These are phyloP conservation scores for Kwoniella sp. DNA, from an alignment of 768 basidiomycete genomes.

Conservation along the genomic window DNA sequence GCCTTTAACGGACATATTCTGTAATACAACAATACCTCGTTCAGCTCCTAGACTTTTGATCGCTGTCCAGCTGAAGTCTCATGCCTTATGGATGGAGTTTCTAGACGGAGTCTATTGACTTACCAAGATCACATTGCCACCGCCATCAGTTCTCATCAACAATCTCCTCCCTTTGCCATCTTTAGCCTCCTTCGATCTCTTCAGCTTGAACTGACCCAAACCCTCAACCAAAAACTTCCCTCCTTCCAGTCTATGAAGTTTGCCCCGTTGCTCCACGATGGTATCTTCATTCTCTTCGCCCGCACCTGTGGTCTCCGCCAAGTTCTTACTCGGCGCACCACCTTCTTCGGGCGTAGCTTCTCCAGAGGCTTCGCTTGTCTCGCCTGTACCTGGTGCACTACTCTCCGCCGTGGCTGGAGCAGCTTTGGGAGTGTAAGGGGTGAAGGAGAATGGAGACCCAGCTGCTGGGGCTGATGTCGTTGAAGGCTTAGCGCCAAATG, in stretches of 20 bases:
- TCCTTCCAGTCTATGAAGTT: constrained; percentile 29
- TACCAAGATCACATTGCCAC: constrained; percentile 41
- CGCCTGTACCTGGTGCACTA: constrained; percentile 3
- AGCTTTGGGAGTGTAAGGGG: constrained; percentile 8
- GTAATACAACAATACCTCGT: neutral
- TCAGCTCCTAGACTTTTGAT: no score
- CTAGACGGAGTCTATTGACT: constrained; percentile 8
- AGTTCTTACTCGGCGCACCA: constrained; percentile 29
- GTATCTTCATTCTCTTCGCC: constrained; percentile 51
- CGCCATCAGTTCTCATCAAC: constrained; percentile 42
- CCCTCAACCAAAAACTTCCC: constrained; percentile 32
- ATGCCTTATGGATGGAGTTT: neutral
- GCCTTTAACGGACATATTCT: constrained; percentile 42
- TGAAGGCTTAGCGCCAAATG: constrained; percentile 30
- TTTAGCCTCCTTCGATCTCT: constrained; percentile 28
- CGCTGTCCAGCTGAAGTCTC: neutral
- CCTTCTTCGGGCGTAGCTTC: constrained; percentile 22
- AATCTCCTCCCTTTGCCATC: constrained; percentile 35
- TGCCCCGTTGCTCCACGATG: constrained; percentile 38
- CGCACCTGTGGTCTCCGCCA: constrained; percentile 39
- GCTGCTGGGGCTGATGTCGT: neutral
- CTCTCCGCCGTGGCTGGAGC: constrained; percentile 8
- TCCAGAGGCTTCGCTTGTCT: constrained; percentile 12
- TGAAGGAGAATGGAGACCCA: constrained; percentile 19
- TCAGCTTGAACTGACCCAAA: constrained; percentile 39